phyloP scores from a whole-genome alignment of 306 rosid species.

The Argentina anserina region DNA sequence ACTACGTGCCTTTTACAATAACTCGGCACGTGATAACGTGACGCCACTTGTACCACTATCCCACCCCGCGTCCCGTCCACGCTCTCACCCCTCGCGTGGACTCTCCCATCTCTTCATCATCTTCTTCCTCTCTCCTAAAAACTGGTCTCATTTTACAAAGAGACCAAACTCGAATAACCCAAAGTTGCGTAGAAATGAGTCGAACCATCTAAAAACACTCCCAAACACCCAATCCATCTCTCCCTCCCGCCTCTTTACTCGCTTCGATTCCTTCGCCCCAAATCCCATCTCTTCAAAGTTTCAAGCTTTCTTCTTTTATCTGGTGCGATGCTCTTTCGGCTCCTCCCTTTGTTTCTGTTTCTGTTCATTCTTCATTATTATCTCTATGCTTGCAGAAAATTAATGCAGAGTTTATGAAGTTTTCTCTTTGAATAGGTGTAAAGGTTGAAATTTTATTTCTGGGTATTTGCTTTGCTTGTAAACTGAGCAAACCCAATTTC shows the following conservation, averaged over 20 bases:
- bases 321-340: slow-evolving; percentile 23
- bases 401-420: not conserved
- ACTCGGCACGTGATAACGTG: not conserved
- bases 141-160: not conserved
- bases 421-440: not conserved
- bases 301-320: not conserved
- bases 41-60: not conserved
- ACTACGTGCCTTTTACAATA: not conserved
- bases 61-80: not conserved
- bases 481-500: not conserved
- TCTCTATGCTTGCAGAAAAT: not conserved
- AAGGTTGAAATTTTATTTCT: not conserved
- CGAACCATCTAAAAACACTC: slow-evolving; percentile 11
- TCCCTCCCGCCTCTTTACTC: slow-evolving; percentile 17
- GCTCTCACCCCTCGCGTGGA: not conserved
- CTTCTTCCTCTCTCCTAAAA: not conserved
- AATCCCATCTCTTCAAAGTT: slow-evolving; percentile 9
- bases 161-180: too few relatives aligned
- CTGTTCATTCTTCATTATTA: not conserved
- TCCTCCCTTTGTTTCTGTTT: not conserved
- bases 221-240: not conserved
- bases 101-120: not conserved
- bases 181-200: slow-evolving; percentile 53
- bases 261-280: slow-evolving; percentile 45
- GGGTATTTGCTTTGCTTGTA: slow-evolving; percentile 13